Conservation (phyloP, 768 basidiomycete genomes). For the Boletellus emodensis region DNA sequence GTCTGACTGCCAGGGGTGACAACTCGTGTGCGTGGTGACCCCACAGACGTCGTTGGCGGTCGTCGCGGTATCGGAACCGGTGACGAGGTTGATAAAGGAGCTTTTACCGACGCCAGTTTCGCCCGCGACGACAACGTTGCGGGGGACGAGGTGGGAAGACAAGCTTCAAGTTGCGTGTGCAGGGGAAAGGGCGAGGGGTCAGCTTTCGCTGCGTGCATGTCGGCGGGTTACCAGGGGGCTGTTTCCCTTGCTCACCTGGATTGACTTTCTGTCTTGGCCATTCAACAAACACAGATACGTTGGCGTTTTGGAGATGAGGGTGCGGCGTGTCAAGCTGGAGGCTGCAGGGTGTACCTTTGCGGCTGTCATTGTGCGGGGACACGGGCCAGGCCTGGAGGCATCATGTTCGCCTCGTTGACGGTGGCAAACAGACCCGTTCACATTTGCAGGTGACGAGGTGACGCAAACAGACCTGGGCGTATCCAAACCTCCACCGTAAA, state of each 20-base stretch:
- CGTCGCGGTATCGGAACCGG: conserved; percentile 10
- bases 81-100: conserved; percentile 25
- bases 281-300: neutral
- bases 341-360: neutral
- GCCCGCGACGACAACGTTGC: conserved; percentile 22
- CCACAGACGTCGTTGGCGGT: conserved; percentile 22
- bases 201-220: too few species aligned
- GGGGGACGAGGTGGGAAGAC: conserved; percentile 5
- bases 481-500: too few species aligned
- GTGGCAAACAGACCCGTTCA: too few species aligned
- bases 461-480: too few species aligned
- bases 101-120: conserved; percentile 27
- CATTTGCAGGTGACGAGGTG: neutral
- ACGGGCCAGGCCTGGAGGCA: neutral
- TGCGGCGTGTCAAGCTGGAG: neutral
- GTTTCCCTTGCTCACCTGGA: conserved; percentile 4
- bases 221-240: neutral
- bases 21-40: conserved; percentile 14
- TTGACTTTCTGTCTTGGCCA: conserved; percentile 7
- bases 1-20: conserved; percentile 20
- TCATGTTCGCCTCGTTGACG: conserved; percentile 4
- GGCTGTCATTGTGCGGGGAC: neutral
- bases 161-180: neutral
- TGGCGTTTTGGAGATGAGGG: neutral
- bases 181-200: too few species aligned